phyloP scores from a whole-genome alignment of 768 basidiomycete genomes.

The Collybiopsis confluens region DNA sequence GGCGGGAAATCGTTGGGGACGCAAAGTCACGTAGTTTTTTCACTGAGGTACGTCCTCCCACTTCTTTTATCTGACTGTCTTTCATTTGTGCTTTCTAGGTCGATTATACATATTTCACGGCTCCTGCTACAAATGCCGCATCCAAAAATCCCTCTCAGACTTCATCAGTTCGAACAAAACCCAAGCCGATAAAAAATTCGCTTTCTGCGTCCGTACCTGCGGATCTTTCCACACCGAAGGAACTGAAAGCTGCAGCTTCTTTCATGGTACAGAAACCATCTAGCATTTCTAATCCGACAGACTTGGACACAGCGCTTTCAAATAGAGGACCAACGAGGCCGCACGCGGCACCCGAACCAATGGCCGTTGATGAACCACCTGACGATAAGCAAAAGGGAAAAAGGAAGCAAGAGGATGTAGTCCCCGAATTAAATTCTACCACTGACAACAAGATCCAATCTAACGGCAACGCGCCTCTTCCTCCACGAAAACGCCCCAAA shows the following conservation, averaged over 20 bases:
- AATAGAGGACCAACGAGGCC: no score
- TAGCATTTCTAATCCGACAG: no score
- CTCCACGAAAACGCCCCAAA: conserved; percentile 34
- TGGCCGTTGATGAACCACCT: conserved; percentile 12
- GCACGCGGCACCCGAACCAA: conserved; percentile 7
- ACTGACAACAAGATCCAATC: conserved; percentile 2
- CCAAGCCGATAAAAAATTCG: conserved; percentile 17
- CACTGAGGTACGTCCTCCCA: conserved; percentile 47
- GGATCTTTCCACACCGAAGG: conserved; percentile 35
- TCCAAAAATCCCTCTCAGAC: conserved; percentile 12
- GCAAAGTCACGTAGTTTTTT: conserved; percentile 63
- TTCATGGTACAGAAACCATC: conserved; percentile 13
- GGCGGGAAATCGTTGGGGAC: conserved; percentile 75
- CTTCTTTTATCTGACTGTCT: not conserved
- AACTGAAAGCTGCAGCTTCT: conserved; percentile 17
- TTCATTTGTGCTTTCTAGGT: conserved; percentile 13
- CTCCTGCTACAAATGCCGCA: conserved; percentile 12
- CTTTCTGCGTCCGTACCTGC: conserved; percentile 20
- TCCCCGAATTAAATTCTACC: not conserved
- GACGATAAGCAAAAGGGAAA: conserved; percentile 9
- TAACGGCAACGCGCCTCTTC: conserved; percentile 7
- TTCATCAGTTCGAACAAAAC: conserved; percentile 12
- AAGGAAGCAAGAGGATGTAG: conserved; percentile 8
- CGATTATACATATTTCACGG: conserved; percentile 34
- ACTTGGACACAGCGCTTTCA: no score